Percentiles rank a stretch among this genome's conserved stretches.
Evolutionary conservation across 495 filamentous ascomycete species (phyloP).

Genomic region (Penicillium longicatenatum): DNA sequence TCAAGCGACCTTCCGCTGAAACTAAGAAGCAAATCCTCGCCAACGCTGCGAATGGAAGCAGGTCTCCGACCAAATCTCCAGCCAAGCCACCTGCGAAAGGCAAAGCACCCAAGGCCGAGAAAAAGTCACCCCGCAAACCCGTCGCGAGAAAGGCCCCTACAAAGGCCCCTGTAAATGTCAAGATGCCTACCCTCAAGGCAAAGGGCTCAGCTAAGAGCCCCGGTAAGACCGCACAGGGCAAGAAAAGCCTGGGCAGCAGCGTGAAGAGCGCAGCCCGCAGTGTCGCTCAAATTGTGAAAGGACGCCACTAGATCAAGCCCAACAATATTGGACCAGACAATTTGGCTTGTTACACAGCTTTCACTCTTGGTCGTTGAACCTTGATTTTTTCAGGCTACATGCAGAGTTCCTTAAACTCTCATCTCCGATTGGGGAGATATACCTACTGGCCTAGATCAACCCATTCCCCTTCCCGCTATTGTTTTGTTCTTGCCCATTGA

Average conservation of each 20-base stretch:
- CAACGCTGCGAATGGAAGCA: slow-evolving; percentile 29
- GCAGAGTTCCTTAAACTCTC: not conserved
- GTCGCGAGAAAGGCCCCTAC: slow-evolving; percentile 17
- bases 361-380: not conserved
- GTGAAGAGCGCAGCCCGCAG: slow-evolving; percentile 23
- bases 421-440: not conserved
- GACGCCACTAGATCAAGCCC: slow-evolving; percentile 19
- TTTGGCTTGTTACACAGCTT: not conserved
- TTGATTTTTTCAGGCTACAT: not conserved
- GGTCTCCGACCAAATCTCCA: slow-evolving; percentile 13
- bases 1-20: slow-evolving; percentile 37
- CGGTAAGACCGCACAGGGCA: slow-evolving; percentile 6
- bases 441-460: not conserved
- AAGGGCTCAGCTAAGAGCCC: slow-evolving; percentile 13
- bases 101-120: slow-evolving; percentile 15
- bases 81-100: slow-evolving; percentile 12
- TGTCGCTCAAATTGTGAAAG: slow-evolving; percentile 21
- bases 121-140: slow-evolving; percentile 23
- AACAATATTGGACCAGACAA: not conserved
- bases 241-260: slow-evolving; percentile 9
- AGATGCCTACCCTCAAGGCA: slow-evolving; percentile 12
- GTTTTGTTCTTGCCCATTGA: not conserved
- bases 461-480: not conserved
- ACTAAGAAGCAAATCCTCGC: slow-evolving; percentile 39
- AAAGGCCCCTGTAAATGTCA: slow-evolving; percentile 16